Evolutionary conservation across 2,329 filamentous ascomycete species (phyloP).

Genomic region (Juglanconis juglandina): DNA sequence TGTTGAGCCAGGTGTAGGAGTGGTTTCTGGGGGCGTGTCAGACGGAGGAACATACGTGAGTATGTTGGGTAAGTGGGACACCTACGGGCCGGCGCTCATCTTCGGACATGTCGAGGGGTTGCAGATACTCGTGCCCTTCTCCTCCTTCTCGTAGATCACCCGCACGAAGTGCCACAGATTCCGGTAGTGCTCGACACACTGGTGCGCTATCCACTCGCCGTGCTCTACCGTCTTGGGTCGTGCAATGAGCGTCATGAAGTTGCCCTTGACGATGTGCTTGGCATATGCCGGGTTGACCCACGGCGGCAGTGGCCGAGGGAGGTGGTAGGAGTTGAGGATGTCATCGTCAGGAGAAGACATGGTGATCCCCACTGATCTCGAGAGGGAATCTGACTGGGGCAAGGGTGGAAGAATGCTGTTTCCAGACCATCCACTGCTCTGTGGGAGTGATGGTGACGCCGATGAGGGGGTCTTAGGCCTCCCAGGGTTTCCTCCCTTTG

Average conservation of each 20-base stretch:
- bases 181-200: constrained; percentile 82
- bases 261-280: constrained; percentile 80
- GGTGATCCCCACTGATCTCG: constrained; percentile 18
- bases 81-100: constrained; percentile 82
- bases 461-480: not conserved
- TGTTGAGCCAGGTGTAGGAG: constrained; percentile 83
- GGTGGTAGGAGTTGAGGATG: constrained; percentile 26
- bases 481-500: not conserved
- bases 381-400: not conserved
- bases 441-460: not conserved
- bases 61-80: constrained; percentile 20
- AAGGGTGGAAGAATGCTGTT: not conserved
- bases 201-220: constrained; percentile 84
- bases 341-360: constrained; percentile 31
- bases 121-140: constrained; percentile 67
- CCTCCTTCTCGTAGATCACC: constrained; percentile 73
- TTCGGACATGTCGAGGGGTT: constrained; percentile 74
- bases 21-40: constrained; percentile 53
- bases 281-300: constrained; percentile 67
- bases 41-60: not conserved
- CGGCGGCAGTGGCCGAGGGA: constrained; percentile 46
- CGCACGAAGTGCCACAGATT: constrained; percentile 77
- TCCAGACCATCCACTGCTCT: not conserved
- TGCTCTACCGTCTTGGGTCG: constrained; percentile 80
- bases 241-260: constrained; percentile 84